Evolutionary conservation across 768 basidiomycete genomes (phyloP), one percentile per base, ranked within the genome.

Genomic region (Auricularia auricula-judae): DNA sequence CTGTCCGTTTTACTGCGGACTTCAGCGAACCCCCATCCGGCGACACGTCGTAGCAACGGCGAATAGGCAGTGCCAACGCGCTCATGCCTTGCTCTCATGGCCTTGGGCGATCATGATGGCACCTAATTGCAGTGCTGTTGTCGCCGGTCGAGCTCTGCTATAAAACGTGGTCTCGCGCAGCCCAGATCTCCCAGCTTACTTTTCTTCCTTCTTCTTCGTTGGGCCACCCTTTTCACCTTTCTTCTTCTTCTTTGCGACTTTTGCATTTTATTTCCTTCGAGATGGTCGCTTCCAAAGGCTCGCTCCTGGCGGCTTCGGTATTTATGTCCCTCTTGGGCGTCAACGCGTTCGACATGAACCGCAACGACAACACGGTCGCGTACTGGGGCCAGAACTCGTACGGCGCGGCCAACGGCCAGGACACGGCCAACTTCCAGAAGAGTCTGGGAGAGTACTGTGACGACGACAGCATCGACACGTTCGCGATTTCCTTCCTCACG

Each of bases 401-500:
- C 65, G 87, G 87, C 47, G 87, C 86, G 10, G 76, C 74, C 4
- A 77, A 81, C 66, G 63, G 71, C 16, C 70, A 70, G 23, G 79
- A 86, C 65, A 72, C 77, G 0, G 79, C 82, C 36, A 78, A 85
- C 68, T 86, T 75, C 66, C 86, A 88, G 76, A 80, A 87, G 70
- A 74, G 79, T 0, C 75, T 89, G 63, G 80, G 82, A 3, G 86
- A 79, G 70, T 88, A 59, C 18, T 58, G 36, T 35, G 36, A 87
- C 84, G 87, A 89, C 70, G 77, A 84, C 68, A 79, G 83, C 4
- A 82, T 88, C 65, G 84, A 89, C 72, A 84, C 82, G 3, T 81
- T 90, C 65, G 86, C 86, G 7, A 69, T 89, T 36, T 84, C 87
- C 29, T 88, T 90, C 70, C 69, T 89, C 67, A 76, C 83, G 70